Evolutionary conservation across 2,329 filamentous ascomycete genomes (phyloP), one percentile per base, ranked within the genome.

Genomic region (Reticulascus tulasneorum): DNA sequence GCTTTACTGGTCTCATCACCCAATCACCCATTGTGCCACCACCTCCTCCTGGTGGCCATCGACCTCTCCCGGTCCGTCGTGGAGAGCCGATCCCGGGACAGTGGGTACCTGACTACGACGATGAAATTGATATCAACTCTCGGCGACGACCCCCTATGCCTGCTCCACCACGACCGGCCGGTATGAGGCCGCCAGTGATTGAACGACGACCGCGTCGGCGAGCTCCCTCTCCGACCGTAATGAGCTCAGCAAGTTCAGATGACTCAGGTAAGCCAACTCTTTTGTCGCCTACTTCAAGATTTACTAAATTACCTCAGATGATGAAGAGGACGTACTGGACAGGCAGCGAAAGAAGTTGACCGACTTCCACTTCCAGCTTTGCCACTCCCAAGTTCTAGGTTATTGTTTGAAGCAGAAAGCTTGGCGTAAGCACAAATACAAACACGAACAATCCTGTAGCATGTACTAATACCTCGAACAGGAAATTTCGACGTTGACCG

Each of bases 401-500:
- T 78, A 73, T 42, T 56, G 60, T 3, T 58, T 72, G 25, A 67
- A 63, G 46, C 62, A 59, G 28, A 69, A 67, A 48, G 56, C 54
- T 30, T 73, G 65, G 67, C 22, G 41, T 40, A 18, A n/a, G 22
- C 35, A 12, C 23, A 46, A 2, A 29, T 10, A 29, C 44, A 16
- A 32, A 15, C 5, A 23, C 25, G 10, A 11, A 32, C n/a, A 12
- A n/a, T 12, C 15, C 25, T 11, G 18, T 7, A 3, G 18, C 2
- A 23, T 20, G 7, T 7, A 21, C 18, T 28, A 11, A 32, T 11
- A 9, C 12, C 7, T 13, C 5, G 11, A n/a, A 18, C 16, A 44
- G 41, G 22, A 9, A 32, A 13, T 18, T 71, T 73, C 40, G 68
- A 59, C 42, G 58, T 75, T 26, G 67, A 72, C 29, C 51, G 62